Base-by-base conservation (phyloP, 2,329 filamentous ascomycete genomes). In the Grosmannia huntii region DNA sequence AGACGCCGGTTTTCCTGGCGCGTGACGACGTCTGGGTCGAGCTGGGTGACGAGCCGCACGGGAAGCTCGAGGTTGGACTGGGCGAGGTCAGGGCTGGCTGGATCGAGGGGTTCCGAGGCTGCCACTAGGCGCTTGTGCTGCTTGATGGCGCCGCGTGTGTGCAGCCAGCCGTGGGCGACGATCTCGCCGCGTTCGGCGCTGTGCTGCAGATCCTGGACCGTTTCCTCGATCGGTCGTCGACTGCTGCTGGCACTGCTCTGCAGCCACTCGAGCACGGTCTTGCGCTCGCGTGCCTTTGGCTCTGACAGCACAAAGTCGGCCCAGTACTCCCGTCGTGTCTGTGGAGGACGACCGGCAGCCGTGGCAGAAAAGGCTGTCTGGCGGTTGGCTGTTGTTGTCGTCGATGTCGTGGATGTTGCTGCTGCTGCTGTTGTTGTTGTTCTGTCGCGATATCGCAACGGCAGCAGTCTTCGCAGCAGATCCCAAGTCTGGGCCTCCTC, bases 401-500 rank as follows among this genome's bases (percentile, higher is more conserved):
- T 9, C 10, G 57, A n/a, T 21, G 57, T 10, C 6, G 48, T 58
- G 10, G 70, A 66, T 62, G 68, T 68, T n/a, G 23, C 49, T 48
- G 60, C 50, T 64, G 10, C n/a, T 49, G 52, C 27, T 46, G 66
- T 31, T 9, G 48, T 58, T 19, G 70, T 66, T 62, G 68, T 68
- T 36, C 58, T 59, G 57, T 73, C 71, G 60, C 66, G 77, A 73
- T 89, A 85, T 65, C 88, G 81, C 62, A 89, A 71, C 12, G 86
- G 83, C 56, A 96, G 78, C 61, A 95, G 76, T 46, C 88, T 81
- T 54, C 84, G 80, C 60, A 97, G 74, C 31, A 97, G 76, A 67
- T 95, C 85, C 94, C 94, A 99, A 0, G 90, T 94, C 65, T 95
- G 89, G 48, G 85, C 83, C 71, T 99, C 94, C 62, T 87, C 80